Evolutionary conservation across 805 yeast species (phyloP).

Genomic region (Vanderwaltozyma verrucispora): DNA sequence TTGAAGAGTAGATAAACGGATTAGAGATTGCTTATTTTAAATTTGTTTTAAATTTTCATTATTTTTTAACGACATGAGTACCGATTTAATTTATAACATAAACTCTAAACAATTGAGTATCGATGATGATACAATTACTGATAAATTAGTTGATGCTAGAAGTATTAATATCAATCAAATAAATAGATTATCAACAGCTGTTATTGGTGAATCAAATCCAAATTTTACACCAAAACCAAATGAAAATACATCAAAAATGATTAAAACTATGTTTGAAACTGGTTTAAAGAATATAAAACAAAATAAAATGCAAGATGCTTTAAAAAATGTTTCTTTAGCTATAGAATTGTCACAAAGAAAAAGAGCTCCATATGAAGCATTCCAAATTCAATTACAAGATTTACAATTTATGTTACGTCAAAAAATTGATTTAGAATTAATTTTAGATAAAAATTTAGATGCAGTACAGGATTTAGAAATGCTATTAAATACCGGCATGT

Average conservation of each 20-base stretch:
- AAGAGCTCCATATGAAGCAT: constrained; percentile 64
- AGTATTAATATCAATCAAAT: constrained; percentile 25
- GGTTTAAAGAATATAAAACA: constrained; percentile 48
- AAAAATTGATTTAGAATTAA: constrained; percentile 57
- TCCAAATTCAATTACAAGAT: constrained; percentile 63
- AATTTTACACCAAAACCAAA: constrained; percentile 46
- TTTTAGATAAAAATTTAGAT: constrained; percentile 41
- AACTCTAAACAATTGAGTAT: constrained; percentile 20
- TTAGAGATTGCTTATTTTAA: no score
- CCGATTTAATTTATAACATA: constrained; percentile 15
- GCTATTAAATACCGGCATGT: constrained; percentile 46
- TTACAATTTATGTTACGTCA: constrained; percentile 55
- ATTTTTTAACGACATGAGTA: constrained; percentile 1
- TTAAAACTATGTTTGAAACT: constrained; percentile 53
- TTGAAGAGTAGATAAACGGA: no score
- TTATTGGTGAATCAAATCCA: constrained; percentile 35
- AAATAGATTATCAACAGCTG: constrained; percentile 27
- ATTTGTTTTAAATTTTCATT: no score
- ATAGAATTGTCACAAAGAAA: constrained; percentile 52
- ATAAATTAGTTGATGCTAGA: constrained; percentile 3
- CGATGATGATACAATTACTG: constrained; percentile 6
- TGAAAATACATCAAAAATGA: constrained; percentile 40
- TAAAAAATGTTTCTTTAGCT: constrained; percentile 54
- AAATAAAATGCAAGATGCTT: constrained; percentile 44
- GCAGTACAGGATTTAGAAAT: constrained; percentile 65